Conservation (phyloP, 2,329 filamentous ascomycete genomes). For the Pseudopyrenochaeta lycopersici region DNA sequence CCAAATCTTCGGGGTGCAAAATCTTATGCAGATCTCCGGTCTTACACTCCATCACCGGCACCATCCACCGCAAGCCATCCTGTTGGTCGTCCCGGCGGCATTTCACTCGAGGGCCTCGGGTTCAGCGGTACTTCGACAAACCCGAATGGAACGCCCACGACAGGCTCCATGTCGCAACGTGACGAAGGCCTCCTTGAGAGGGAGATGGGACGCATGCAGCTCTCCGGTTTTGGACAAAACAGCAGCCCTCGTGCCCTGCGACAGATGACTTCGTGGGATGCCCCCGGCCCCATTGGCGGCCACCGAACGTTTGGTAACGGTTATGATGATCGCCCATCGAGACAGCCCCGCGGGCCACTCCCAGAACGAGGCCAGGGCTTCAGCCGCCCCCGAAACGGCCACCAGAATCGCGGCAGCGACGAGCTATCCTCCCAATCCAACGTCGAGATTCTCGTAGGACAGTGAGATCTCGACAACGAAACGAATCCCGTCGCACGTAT, state of each 20-base stretch:
- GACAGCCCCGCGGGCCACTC: constrained; percentile 69
- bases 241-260: constrained; percentile 67
- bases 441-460: constrained; percentile 71
- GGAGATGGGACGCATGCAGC: constrained; percentile 68
- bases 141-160: constrained; percentile 71
- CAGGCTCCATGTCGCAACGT: constrained; percentile 59
- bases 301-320: constrained; percentile 69
- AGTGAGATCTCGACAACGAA: constrained; percentile 43
- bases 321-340: constrained; percentile 67
- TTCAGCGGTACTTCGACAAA: constrained; percentile 69
- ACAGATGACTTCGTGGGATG: constrained; percentile 69
- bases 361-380: constrained; percentile 68
- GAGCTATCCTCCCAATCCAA: constrained; percentile 68
- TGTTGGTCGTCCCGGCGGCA: constrained; percentile 69
- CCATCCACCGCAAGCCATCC: constrained; percentile 90
- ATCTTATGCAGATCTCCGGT: constrained; percentile 94
- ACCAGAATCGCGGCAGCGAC: constrained; percentile 69
- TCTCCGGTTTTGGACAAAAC: constrained; percentile 61
- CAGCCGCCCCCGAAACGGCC: constrained; percentile 66
- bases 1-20: constrained; percentile 91
- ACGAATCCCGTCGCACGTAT: constrained; percentile 27
- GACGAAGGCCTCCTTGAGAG: constrained; percentile 70
- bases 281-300: constrained; percentile 69
- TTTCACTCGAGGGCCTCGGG: constrained; percentile 51
- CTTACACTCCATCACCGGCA: constrained; percentile 92